Conservation (phyloP, 768 basidiomycete genomes). For the Lactifluus pinguis region DNA sequence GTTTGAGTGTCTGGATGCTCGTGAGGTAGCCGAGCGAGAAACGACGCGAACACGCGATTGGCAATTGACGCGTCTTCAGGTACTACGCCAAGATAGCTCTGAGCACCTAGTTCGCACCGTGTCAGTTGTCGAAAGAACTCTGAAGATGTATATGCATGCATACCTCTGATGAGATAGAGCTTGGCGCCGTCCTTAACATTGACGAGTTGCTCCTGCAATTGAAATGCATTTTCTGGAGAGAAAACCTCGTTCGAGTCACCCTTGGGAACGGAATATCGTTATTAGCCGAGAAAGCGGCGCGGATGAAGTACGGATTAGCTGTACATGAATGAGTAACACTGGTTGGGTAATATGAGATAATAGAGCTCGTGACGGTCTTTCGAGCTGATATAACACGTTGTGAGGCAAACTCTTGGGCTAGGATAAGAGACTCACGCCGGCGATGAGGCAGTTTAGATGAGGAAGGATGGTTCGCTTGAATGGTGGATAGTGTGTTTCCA, state of each 20-base stretch:
- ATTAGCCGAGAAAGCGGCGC: neutral
- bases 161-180: slow-evolving; percentile 17
- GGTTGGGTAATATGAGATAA: slow-evolving; percentile 7
- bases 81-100: slow-evolving; percentile 17
- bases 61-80: slow-evolving; percentile 20
- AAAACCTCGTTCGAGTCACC: slow-evolving; percentile 15
- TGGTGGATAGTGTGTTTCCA: slow-evolving; percentile 21
- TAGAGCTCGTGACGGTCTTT: neutral
- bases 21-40: slow-evolving; percentile 17
- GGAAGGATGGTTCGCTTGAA: slow-evolving; percentile 13
- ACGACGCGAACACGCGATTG: slow-evolving; percentile 21
- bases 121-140: neutral
- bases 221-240: slow-evolving; percentile 5
- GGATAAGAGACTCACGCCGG: slow-evolving; percentile 1
- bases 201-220: slow-evolving; percentile 13
- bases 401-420: neutral
- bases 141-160: neutral
- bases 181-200: slow-evolving; percentile 17
- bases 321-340: slow-evolving; percentile 17
- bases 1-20: slow-evolving; percentile 1
- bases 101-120: slow-evolving; percentile 4
- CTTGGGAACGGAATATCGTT: neutral
- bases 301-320: neutral
- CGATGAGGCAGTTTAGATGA: slow-evolving; percentile 11
- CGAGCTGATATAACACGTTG: neutral